These are phyloP conservation scores for Phoenix roebelenii DNA, from an alignment of 176 grass and related monocot genomes.

Conservation along the genomic window DNA sequence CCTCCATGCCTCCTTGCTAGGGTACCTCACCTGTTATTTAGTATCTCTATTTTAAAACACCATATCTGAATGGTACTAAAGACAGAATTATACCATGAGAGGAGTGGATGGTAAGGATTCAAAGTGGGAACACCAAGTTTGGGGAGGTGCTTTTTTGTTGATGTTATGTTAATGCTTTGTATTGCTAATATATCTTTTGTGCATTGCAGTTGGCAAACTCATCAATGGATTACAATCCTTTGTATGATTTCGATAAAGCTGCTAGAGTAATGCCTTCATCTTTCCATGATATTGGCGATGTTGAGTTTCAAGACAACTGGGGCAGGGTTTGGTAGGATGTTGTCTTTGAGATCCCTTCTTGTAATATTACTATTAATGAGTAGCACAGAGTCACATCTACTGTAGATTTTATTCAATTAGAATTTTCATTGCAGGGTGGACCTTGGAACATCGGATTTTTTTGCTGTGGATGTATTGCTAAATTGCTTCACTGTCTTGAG, in stretches of 20 bases:
- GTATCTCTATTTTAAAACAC: too few species aligned
- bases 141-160: too few species aligned
- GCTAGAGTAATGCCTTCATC: conserved; percentile 70
- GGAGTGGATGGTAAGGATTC: too few species aligned
- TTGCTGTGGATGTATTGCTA: conserved; percentile 81
- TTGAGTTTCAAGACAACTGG: conserved; percentile 91
- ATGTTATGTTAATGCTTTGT: not conserved
- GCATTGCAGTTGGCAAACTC: conserved; percentile 44
- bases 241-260: conserved; percentile 75
- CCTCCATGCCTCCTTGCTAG: too few species aligned
- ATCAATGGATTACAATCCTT: conserved; percentile 65
- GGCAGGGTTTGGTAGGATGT: conserved; percentile 55
- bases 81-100: too few species aligned
- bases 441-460: conserved; percentile 75
- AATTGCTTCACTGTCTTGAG: conserved; percentile 78
- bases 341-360: too few species aligned
- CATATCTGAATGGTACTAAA: too few species aligned
- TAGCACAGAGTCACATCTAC: not conserved
- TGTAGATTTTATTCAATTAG: conserved; percentile 1
- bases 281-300: conserved; percentile 79
- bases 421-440: conserved; percentile 56
- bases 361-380: too few species aligned
- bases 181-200: not conserved
- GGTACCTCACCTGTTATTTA: too few species aligned
- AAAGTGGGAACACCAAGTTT: too few species aligned